Conservation (phyloP, 768 basidiomycete species). For the Termitomyces titanicus region DNA sequence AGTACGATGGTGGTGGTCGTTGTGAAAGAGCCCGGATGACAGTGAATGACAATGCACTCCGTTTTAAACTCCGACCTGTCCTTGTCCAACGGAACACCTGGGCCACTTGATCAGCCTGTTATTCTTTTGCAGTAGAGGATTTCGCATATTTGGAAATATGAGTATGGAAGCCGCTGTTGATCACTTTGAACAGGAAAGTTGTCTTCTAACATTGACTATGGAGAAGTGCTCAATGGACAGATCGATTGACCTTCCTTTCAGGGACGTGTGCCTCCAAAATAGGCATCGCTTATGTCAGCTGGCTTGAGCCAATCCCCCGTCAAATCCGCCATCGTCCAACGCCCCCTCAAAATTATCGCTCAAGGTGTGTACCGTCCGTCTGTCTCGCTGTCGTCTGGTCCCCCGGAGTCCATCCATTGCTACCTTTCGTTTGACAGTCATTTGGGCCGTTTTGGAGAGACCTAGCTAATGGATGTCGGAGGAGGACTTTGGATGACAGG, state of each 20-base stretch:
- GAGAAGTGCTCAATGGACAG: neutral
- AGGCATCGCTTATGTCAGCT: constrained; percentile 33
- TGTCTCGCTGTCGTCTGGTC: constrained; percentile 11
- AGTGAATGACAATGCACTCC: constrained; percentile 18
- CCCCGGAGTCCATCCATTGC: constrained; percentile 10
- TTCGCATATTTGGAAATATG: neutral
- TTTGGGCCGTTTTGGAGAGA: constrained; percentile 17
- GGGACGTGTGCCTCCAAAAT: constrained; percentile 1
- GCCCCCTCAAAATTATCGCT: constrained; percentile 32
- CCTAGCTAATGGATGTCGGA: constrained; percentile 16
- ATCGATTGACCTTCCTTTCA: neutral
- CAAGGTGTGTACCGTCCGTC: constrained; percentile 35
- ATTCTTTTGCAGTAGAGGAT: neutral
- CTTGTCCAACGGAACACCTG: constrained; percentile 6
- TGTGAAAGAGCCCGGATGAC: constrained; percentile 24
- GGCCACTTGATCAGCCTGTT: neutral
- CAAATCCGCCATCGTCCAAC: constrained; percentile 23
- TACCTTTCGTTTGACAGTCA: constrained; percentile 17
- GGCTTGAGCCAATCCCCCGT: constrained; percentile 14
- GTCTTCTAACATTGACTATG: neutral
- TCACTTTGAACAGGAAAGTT: neutral
- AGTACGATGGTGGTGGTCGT: constrained; percentile 36
- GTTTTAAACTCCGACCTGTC: constrained; percentile 30
- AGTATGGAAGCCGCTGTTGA: neutral
- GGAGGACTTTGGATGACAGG: constrained; percentile 31